phyloP scores from a whole-genome alignment of 768 basidiomycete species.

The Boletus reticulatus region DNA sequence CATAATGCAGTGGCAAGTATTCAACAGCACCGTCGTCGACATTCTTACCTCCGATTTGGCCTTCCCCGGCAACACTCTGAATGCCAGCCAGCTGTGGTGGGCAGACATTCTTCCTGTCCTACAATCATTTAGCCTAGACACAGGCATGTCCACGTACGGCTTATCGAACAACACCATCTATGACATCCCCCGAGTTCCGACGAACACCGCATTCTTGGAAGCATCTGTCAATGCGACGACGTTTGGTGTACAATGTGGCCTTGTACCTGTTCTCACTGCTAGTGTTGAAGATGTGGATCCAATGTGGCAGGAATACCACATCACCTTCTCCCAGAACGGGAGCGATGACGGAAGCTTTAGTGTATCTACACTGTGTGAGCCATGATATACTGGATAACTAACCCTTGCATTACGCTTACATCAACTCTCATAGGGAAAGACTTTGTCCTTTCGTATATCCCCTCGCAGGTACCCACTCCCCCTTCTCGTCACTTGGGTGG shows the following conservation, averaged over 20 bases:
- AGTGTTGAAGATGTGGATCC: no score
- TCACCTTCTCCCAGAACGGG: neutral
- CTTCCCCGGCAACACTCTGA: no score
- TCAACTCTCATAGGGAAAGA: neutral
- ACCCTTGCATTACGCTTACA: neutral
- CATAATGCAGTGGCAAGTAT: no score
- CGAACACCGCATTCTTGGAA: neutral
- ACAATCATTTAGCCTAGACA: neutral
- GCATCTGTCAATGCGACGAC: neutral
- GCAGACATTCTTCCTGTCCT: neutral
- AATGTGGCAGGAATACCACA: neutral
- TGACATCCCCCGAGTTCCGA: neutral
- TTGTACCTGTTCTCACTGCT: neutral
- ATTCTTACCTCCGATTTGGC: no score
- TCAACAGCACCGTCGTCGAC: no score
- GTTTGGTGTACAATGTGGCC: neutral
- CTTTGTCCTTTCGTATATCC: neutral
- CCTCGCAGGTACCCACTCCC: neutral
- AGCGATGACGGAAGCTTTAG: neutral
- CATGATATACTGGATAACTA: no score
- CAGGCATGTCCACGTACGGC: neutral
- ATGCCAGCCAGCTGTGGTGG: no score
- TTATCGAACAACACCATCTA: neutral
- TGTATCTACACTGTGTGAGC: neutral
- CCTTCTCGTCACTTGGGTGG: neutral